Evolutionary conservation across 2,329 filamentous ascomycete species (phyloP).

Genomic region (Alternaria brassicicola): DNA sequence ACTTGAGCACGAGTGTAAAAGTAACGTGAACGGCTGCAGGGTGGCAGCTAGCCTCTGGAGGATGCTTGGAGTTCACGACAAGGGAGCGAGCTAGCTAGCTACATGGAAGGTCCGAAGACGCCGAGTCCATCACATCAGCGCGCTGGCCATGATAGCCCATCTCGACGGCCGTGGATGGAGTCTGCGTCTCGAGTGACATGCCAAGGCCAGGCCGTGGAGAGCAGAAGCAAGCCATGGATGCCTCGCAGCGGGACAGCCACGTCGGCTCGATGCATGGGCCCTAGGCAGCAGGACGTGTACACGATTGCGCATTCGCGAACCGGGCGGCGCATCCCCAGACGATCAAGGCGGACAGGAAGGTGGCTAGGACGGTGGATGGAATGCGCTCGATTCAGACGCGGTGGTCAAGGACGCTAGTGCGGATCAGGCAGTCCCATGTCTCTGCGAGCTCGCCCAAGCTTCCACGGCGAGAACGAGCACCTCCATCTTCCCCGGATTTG

Average conservation of each 20-base stretch:
- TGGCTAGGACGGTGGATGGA: no score
- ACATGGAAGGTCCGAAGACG: background rate
- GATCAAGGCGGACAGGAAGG: background rate
- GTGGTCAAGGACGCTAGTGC: background rate
- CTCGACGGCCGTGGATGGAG: background rate
- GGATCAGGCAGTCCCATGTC: background rate
- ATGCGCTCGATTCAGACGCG: background rate
- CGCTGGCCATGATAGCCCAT: background rate
- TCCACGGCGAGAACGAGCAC: slow-evolving; percentile 3
- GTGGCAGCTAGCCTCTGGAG: background rate
- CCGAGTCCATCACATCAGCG: slow-evolving; percentile 1
- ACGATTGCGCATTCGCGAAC: background rate
- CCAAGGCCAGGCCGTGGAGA: slow-evolving; percentile 4
- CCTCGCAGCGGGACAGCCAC: slow-evolving; percentile 1
- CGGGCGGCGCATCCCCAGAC: background rate
- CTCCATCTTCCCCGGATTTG: slow-evolving; percentile 31
- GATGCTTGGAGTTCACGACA: background rate
- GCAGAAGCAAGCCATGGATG: slow-evolving; percentile 7
- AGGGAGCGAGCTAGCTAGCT: no score
- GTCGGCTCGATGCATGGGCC: background rate
- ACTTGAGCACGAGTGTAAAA: background rate
- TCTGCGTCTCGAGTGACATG: background rate
- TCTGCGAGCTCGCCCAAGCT: slow-evolving; percentile 1
- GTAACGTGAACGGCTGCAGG: slow-evolving; percentile 1
- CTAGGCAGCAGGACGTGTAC: background rate